These are phyloP conservation scores for Hymenoscyphus fraxineus DNA, from an alignment of 2,329 filamentous ascomycete genomes.

Conservation along the genomic window DNA sequence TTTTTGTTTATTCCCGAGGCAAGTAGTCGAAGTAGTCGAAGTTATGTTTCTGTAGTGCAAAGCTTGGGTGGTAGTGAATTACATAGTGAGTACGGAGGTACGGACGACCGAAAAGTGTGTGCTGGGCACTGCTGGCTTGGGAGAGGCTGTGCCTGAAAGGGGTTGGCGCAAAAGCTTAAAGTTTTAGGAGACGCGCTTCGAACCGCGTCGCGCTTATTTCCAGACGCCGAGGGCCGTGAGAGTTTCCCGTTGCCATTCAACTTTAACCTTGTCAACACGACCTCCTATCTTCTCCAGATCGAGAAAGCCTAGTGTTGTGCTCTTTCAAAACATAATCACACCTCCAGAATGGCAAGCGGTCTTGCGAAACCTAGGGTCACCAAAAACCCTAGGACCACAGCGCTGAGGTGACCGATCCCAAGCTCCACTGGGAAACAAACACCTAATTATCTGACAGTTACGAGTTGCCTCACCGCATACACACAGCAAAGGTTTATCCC, in stretches of 20 bases:
- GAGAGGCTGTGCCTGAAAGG: background rate
- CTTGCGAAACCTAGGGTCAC: conserved; percentile 27
- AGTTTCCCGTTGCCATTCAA: background rate
- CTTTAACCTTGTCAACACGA: background rate
- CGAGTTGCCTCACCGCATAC: conserved; percentile 53
- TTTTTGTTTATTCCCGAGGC: too few relatives aligned
- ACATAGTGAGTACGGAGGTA: too few relatives aligned
- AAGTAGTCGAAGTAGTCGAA: too few relatives aligned
- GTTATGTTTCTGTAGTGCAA: too few relatives aligned
- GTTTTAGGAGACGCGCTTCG: background rate
- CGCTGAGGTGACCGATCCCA: conserved; percentile 28
- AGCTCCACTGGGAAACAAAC: background rate
- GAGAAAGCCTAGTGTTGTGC: background rate
- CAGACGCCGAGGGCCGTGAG: background rate
- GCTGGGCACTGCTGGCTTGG: too few relatives aligned
- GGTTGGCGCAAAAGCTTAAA: background rate
- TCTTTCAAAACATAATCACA: background rate
- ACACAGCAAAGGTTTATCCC: conserved; percentile 59
- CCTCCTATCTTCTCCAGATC: background rate
- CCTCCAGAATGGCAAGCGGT: conserved; percentile 20
- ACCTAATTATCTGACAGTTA: conserved; percentile 44
- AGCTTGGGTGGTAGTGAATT: too few relatives aligned
- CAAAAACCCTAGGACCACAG: conserved; percentile 27
- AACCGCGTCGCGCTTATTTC: background rate
- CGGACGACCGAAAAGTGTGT: too few relatives aligned